Evolutionary conservation across 345 rosid species (phyloP).

Genomic region (Lagerstroemia speciosa): DNA sequence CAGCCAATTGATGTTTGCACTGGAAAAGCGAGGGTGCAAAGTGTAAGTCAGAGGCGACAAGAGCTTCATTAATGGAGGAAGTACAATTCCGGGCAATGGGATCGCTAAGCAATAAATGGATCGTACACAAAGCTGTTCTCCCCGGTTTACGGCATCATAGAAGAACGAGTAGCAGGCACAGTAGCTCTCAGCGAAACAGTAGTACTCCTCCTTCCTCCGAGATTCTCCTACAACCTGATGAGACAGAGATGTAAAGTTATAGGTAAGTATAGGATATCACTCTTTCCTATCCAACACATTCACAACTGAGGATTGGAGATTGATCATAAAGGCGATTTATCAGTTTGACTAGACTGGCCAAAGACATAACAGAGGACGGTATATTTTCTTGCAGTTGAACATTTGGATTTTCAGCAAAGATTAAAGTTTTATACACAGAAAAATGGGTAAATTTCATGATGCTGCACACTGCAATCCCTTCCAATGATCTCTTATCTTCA

Average conservation of each 20-base stretch:
- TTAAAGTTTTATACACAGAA: too few relatives aligned
- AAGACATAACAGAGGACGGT: too few relatives aligned
- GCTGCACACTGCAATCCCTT: too few relatives aligned
- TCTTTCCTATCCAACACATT: not conserved
- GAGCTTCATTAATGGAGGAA: not conserved
- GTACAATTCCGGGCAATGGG: not conserved
- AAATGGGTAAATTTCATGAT: not conserved
- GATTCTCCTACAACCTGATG: slow-evolving; percentile 80
- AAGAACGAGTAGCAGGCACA: slow-evolving; percentile 90
- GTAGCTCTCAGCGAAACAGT: slow-evolving; percentile 62
- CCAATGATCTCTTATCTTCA: not conserved
- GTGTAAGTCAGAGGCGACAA: not conserved
- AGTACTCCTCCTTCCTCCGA: slow-evolving; percentile 74
- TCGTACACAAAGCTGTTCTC: slow-evolving; percentile 81
- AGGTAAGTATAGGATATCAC: not conserved
- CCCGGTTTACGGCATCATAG: slow-evolving; percentile 74
- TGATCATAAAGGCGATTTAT: too few relatives aligned
- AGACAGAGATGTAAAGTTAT: not conserved
- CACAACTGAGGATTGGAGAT: not conserved
- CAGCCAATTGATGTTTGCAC: slow-evolving; percentile 93
- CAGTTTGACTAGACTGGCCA: too few relatives aligned
- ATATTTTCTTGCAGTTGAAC: too few relatives aligned
- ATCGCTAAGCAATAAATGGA: not conserved
- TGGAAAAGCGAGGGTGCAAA: slow-evolving; percentile 17
- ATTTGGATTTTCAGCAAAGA: too few relatives aligned